Evolutionary conservation across 768 basidiomycete genomes (phyloP), one percentile per base, ranked within the genome.

Genomic region (Neoboletus brunneissimus): DNA sequence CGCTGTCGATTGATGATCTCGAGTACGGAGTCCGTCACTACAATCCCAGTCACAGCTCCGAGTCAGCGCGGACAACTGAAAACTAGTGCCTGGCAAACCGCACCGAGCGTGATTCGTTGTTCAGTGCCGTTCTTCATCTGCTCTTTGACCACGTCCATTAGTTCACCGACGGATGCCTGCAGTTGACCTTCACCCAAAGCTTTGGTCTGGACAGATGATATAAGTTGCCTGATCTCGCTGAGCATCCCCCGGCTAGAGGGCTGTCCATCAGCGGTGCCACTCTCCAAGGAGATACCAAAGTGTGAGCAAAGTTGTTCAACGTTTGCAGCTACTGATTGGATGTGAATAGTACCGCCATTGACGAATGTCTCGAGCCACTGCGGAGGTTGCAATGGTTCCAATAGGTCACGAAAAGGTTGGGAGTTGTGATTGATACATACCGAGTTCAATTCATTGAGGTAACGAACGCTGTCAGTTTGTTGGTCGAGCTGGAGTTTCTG

Each of bases 351-450:
- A n/a, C 87, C 86, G 43, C 85, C 84, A 40, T 83, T 84, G 38
- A 92, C 89, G 67, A 93, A 92, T 3, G 83, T 75, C 62, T 94
- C 92, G 41, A 94, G 79, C 92, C 92, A 94, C 84, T 89, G 55
- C 57, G 22, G 20, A 51, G 11, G 47, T 42, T 22, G 15, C 7
- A 25, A 42, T 27, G 16, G 12, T 55, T 44, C 63, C 4, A 46
- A 29, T 34, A 20, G 16, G 37, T 32, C n/a, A 1, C 22, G n/a
- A 12, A 32, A 15, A 29, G 1, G 38, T 20, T 11, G n/a, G 34
- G 22, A 43, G n/a, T 45, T 31, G 34, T 20, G n/a, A 50, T 42
- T 8, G 25, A 48, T 27, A 69, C 81, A 56, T 57, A 87, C 89
- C 54, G 76, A 75, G 64, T 91, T 91, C 37, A 91, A 77, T 64